Percentiles rank a stretch among this genome's conserved stretches.
Conservation (phyloP, 305 asterid species). For the Ilex paraguariensis region DNA sequence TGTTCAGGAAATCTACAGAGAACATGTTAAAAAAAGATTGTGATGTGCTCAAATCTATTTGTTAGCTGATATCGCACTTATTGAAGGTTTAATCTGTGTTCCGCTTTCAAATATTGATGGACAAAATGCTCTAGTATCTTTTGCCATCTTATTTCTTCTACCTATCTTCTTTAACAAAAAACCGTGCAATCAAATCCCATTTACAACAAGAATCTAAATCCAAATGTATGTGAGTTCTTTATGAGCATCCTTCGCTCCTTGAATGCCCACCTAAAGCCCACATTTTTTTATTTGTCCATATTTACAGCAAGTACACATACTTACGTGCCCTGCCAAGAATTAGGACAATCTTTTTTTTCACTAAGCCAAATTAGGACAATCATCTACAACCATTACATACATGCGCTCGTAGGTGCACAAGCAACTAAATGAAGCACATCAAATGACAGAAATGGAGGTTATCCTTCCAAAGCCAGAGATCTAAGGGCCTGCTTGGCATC, state of each 20-base stretch:
- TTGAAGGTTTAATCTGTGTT: too few relatives aligned
- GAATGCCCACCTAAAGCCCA: constrained; percentile 9
- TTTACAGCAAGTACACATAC: constrained; percentile 8
- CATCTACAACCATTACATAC: not conserved
- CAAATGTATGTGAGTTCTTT: not conserved
- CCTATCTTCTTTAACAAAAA: too few relatives aligned
- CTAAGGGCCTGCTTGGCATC: not conserved
- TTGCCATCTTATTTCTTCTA: too few relatives aligned
- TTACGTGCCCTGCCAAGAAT: constrained; percentile 7
- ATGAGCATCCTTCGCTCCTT: not conserved
- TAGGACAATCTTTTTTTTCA: not conserved
- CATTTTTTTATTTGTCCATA: constrained; percentile 4
- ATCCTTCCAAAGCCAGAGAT: not conserved
- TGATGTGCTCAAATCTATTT: too few relatives aligned
- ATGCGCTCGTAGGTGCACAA: not conserved
- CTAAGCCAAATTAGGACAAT: constrained; percentile 1
- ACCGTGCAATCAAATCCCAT: too few relatives aligned
- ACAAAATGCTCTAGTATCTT: too few relatives aligned
- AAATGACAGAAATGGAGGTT: not conserved
- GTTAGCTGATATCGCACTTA: too few relatives aligned
- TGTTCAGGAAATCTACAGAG: too few relatives aligned
- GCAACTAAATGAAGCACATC: too few relatives aligned
- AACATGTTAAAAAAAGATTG: too few relatives aligned
- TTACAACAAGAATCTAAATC: too few relatives aligned
- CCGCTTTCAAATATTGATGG: too few relatives aligned